Base-by-base conservation (phyloP, 2,329 filamentous ascomycete species). In the Beauveria varroae region DNA sequence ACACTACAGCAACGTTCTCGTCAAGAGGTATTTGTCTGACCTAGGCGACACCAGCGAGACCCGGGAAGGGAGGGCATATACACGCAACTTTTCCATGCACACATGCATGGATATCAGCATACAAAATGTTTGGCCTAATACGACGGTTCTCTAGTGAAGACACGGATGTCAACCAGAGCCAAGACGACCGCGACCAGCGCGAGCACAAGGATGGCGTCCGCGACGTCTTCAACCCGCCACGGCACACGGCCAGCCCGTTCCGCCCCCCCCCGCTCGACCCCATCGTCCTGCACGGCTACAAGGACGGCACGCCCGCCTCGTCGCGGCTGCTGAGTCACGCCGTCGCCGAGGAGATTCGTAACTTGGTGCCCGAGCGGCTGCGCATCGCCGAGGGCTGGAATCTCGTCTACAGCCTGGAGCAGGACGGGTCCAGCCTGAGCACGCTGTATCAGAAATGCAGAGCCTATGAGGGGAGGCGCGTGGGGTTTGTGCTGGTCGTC, bases 271-370 rank as follows among this genome's bases (percentile, higher is more conserved):
- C 93, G 0, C 83, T 98, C 55, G 93, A 93, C 61, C 91, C 93
- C 0, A 76, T 98, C 24, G 79, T 81, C 5, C 81, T 98, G 41
- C 75, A 78, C 24, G 89, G 89, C 43, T 91, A 87, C 73, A 78
- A 80, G 62, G 75, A 79, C 1, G 81, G 80, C 67, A 91, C 88
- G 3, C 76, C 80, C 20, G 67, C 75, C 20, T 81, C 79, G 41
- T 86, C 85, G 52, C 83, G 85, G 66, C 78, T 98, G 58, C 80
- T 99, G 61, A 88, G 82, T 20, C 78, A 79, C 55, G 82, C 86
- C 12, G 78, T 98, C 34, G 95, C 93, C 3, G 95, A 98, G 76
- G 95, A 98, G 77, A 96, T 98, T 62, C 84, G 95, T 53, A 83
- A 96, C 44, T 86, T 98, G 69, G 79, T 98, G 24, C 95, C 95